A percentile compares a stretch with the other conserved stretches of the same genome.
These are phyloP conservation scores for Delphinella strobiligena DNA, from an alignment of 2,329 filamentous ascomycete species.

Conservation along the genomic window DNA sequence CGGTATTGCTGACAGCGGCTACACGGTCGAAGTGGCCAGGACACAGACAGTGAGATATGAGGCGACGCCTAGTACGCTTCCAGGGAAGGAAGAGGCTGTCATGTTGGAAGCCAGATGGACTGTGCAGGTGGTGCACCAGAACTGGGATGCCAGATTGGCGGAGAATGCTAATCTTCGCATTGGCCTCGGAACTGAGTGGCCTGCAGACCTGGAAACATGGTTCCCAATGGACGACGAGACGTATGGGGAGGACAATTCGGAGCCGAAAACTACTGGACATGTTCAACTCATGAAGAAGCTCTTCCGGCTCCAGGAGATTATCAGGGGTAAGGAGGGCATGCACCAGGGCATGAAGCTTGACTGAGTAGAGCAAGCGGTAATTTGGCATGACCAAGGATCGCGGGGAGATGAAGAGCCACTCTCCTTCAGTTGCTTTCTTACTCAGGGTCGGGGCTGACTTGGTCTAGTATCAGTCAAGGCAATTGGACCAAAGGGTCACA, in stretches of 20 bases:
- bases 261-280: slow-evolving; percentile 13
- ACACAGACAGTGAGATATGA: not conserved
- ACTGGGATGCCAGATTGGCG: slow-evolving; percentile 18
- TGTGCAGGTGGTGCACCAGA: slow-evolving; percentile 16
- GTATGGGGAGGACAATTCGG: not conserved
- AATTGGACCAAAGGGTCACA: no score
- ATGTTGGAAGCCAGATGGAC: slow-evolving; percentile 18
- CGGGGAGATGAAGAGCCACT: no score
- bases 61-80: not conserved
- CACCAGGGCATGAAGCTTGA: not conserved
- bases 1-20: slow-evolving; percentile 4
- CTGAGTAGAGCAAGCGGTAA: not conserved
- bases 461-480: no score
- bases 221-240: slow-evolving; percentile 13
- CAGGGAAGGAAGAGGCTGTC: slow-evolving; percentile 3
- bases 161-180: slow-evolving; percentile 18
- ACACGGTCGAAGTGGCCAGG: slow-evolving; percentile 7
- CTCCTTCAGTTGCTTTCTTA: no score
- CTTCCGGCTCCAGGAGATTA: slow-evolving; percentile 3
- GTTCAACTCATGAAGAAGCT: slow-evolving; percentile 18
- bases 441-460: no score
- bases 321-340: not conserved
- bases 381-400: not conserved
- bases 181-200: slow-evolving; percentile 17
- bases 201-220: slow-evolving; percentile 16